Base-by-base conservation (phyloP, 1,284 basidiomycete species). In the Ustilago shanxiensis region DNA sequence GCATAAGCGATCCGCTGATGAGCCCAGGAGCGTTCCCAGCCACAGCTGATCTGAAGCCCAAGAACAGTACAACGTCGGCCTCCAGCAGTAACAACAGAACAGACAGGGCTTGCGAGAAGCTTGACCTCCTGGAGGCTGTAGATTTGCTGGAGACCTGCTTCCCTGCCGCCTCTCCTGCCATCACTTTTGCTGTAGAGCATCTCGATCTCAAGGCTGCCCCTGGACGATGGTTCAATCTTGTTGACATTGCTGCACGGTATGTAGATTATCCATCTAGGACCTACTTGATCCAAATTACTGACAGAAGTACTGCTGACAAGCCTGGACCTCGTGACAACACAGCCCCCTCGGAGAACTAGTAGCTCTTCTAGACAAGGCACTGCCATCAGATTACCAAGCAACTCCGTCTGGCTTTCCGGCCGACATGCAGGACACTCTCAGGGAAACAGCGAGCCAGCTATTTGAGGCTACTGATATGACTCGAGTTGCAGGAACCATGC, bases 291-390 rank as follows among this genome's bases (percentile, higher is more conserved):
- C 24, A 11, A 14, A 28, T 39, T 9, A 41, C 31, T 2, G 33
- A 10, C 24, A 20, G 7, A 7, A 9, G 9, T 33, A 6, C 28
- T n/a, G 52, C 65, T 67, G 58, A 61, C 45, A 5, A 35, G 11
- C 2, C 13, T 26, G 2, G 18, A 22, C 0, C 2, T 11, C 20
- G 6, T n/a, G 35, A 10, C 5, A 28, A 45, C 16, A 56, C 50
- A 72, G 70, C 18, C 70, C 70, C 10, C 53, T 67, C 26, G 55
- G 35, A 18, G 65, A 60, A 16, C 47, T 72, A 26, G 45, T 57
- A 5, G 22, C 41, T 7, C 22, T 60, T 18, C 70, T 72, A 13
- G 28, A 33, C 31, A 18, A 18, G 13, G n/a, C 33, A 14, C 3
- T 41, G 33, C 39, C 5, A 37, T 14, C 18, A 4, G 28, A 14